Evolutionary conservation across 176 grass and related monocot species (phyloP).

Genomic region (Rhynchospora breviuscula): DNA sequence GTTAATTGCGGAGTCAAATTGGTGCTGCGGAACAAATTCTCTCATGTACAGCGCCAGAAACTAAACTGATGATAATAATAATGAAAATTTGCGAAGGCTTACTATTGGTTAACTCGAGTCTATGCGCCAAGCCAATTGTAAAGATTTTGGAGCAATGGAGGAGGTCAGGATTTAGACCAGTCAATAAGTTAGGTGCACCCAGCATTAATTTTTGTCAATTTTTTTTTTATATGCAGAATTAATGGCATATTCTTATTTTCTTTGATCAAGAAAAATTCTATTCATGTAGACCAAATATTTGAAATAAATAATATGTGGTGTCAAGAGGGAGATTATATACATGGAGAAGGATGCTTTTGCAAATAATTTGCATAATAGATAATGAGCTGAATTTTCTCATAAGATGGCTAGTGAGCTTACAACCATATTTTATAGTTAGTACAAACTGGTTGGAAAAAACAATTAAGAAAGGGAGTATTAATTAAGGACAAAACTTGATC

Average conservation of each 20-base stretch:
- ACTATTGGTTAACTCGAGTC: background rate
- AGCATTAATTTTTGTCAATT: constrained; percentile 1
- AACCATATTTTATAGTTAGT: constrained; percentile 1
- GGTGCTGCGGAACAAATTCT: background rate
- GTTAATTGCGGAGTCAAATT: background rate
- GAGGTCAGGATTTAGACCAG: background rate
- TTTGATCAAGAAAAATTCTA: background rate
- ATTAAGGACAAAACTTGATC: constrained; percentile 9
- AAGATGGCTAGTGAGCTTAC: background rate
- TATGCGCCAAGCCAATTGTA: background rate
- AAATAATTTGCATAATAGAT: background rate
- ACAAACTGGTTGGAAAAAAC: background rate
- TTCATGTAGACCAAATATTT: background rate
- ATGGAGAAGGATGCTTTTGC: background rate
- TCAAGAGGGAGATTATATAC: background rate
- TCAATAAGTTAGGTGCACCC: background rate
- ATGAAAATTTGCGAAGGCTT: background rate
- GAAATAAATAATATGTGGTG: background rate
- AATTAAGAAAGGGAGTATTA: background rate
- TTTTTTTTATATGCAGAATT: background rate
- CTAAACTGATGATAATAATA: background rate
- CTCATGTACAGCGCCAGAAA: background rate
- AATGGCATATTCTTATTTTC: background rate
- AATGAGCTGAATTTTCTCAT: background rate
- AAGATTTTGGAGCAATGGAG: background rate